Evolutionary conservation across 2,329 filamentous ascomycete genomes (phyloP), one percentile per base, ranked within the genome.

Genomic region (Rutstroemia sydowiana): DNA sequence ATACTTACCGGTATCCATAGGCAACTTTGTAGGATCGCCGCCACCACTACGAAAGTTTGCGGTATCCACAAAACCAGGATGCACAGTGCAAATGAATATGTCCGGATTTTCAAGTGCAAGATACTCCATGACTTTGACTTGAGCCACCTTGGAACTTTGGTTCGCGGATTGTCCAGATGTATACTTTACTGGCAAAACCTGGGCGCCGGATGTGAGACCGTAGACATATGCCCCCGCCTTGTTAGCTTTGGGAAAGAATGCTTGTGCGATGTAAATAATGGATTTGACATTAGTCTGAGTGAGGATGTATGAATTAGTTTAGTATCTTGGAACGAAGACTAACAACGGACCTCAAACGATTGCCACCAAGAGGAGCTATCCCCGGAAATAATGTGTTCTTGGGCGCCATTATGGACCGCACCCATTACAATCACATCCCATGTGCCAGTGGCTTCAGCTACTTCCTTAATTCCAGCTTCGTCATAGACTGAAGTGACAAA

Each of bases 81-180:
- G 73, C 11, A 75, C 59, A 21, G 70, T 70, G 9, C 69, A 62
- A 0, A 74, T 66, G 10, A 65, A 62, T 11, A 74, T 42, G 6
- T 61, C 56, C 0, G 68, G 69, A 51, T 74, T 70, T 51, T 74
- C 73, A 2, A 60, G 56, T 1, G 63, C 66, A n/a, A 75, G 58
- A 45, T 65, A 69, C 47, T 76, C 72, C 36, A 72, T 68, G 6
- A 74, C 52, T 55, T 70, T 72, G 39, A 66, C 65, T 0, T 65
- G 56, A 0, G 71, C 70, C 20, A 72, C 53, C 61, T 76, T 76
- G 31, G 69, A 70, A 0, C 67, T 65, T 14, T 67, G 62, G 56
- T 76, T 76, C 6, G 63, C 58, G 14, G 65, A 65, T 40, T 67
- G 66, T 1, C 66, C 67, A 55, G 53, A 65, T 47, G 57, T 9